Percentiles rank a stretch among this genome's conserved stretches.
These are phyloP conservation scores for Penstemon newberryi DNA, from an alignment of 257 asterid genomes.

Conservation along the genomic window DNA sequence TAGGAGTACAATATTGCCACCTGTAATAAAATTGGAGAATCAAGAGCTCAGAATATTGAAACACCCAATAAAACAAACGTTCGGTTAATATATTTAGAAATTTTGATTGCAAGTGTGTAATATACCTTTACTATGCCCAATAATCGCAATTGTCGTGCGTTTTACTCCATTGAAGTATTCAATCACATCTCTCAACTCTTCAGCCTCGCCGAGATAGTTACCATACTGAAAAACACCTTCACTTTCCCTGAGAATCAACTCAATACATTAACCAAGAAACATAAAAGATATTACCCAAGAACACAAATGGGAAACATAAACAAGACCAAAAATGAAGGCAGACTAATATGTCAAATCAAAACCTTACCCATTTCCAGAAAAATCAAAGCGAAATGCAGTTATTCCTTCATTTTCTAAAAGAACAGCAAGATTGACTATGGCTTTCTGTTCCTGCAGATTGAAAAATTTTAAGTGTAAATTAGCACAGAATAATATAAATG, in stretches of 20 bases:
- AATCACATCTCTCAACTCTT: constrained; percentile 68
- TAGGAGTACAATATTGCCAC: constrained; percentile 58
- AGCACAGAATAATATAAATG: too few relatives aligned
- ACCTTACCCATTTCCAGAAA: too few relatives aligned
- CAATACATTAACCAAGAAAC: constrained; percentile 9
- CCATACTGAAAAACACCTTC: constrained; percentile 75
- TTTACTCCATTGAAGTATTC: constrained; percentile 53
- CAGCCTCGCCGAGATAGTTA: constrained; percentile 62
- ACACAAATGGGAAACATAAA: too few relatives aligned
- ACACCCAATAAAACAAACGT: background rate
- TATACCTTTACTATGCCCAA: constrained; percentile 82
- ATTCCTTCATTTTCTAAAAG: too few relatives aligned
- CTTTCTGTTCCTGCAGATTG: too few relatives aligned
- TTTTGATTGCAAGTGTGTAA: too few relatives aligned
- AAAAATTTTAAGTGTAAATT: too few relatives aligned
- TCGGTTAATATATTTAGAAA: too few relatives aligned
- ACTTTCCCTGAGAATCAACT: constrained; percentile 64
- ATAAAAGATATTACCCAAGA: background rate
- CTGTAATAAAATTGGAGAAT: constrained; percentile 33
- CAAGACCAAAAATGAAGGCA: too few relatives aligned
- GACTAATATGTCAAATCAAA: too few relatives aligned
- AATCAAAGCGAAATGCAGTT: too few relatives aligned
- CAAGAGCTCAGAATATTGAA: background rate
- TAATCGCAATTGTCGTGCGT: constrained; percentile 20
- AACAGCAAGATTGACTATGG: too few relatives aligned